These are phyloP conservation scores for Toxicodendron radicans DNA, from an alignment of 345 rosid species.

Conservation along the genomic window DNA sequence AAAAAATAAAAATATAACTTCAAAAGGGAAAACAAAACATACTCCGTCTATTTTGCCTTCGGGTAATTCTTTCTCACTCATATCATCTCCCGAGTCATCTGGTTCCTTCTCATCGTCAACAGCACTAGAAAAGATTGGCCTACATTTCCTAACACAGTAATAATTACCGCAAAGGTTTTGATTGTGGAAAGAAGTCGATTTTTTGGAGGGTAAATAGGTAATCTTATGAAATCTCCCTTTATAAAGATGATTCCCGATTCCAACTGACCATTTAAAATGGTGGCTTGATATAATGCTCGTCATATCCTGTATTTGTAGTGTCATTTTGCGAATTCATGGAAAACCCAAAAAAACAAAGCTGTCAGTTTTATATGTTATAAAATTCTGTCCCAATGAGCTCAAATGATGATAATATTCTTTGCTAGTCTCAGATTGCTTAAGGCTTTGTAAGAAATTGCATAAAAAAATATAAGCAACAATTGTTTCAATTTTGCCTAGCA, in stretches of 20 bases:
- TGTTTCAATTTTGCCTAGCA: no score
- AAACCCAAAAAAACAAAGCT: background rate
- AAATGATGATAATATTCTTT: no score
- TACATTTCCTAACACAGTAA: slow-evolving; percentile 28
- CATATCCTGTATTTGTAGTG: slow-evolving; percentile 43
- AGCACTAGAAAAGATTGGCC: slow-evolving; percentile 45
- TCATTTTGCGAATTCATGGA: background rate
- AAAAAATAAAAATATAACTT: background rate
- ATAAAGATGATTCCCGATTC: slow-evolving; percentile 36
- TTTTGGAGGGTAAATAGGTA: slow-evolving; percentile 35
- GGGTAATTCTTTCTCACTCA: slow-evolving; percentile 32
- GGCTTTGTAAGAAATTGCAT: no score
- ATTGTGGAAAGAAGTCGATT: slow-evolving; percentile 31
- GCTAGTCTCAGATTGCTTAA: no score
- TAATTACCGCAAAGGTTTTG: slow-evolving; percentile 26
- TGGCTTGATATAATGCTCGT: slow-evolving; percentile 62
- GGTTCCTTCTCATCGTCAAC: slow-evolving; percentile 52
- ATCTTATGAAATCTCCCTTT: slow-evolving; percentile 41
- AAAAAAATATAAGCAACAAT: no score
- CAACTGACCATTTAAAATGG: slow-evolving; percentile 47
- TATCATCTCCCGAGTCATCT: slow-evolving; percentile 40
- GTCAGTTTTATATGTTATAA: no score
- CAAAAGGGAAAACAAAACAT: background rate
- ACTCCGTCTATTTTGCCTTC: slow-evolving; percentile 23
- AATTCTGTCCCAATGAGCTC: no score